These are phyloP conservation scores for Cryptosporidium sp. DNA, from an alignment of 169 alveolate genomes.

Conservation along the genomic window DNA sequence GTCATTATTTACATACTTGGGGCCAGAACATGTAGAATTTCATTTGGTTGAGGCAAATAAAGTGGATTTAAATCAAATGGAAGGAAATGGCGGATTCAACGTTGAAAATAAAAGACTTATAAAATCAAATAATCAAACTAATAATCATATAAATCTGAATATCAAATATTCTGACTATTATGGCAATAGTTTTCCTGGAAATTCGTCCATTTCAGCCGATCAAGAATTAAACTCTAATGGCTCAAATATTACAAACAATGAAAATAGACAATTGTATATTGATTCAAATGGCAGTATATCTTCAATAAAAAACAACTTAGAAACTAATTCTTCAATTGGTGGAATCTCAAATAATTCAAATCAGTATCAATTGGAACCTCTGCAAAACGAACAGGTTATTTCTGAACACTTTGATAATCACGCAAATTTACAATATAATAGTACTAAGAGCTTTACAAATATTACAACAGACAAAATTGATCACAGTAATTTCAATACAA, in stretches of 20 bases:
- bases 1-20: neutral
- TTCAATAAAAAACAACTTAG: neutral
- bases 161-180: neutral
- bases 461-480: neutral
- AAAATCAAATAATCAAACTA: neutral
- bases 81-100: neutral
- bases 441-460: neutral
- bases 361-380: neutral
- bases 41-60: conserved; percentile 8
- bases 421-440: neutral
- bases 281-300: conserved; percentile 12
- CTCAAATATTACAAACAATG: neutral
- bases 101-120: neutral
- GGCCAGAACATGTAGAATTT: neutral
- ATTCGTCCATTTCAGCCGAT: neutral
- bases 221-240: neutral
- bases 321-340: neutral
- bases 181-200: neutral
- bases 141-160: neutral
- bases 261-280: neutral
- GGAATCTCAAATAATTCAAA: neutral
- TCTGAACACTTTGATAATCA: neutral
- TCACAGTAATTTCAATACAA: neutral
- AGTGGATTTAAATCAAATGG: conserved; percentile 44
- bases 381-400: neutral